Conservation (phyloP, 2,329 filamentous ascomycete species). For the Alternaria triticimaculans region DNA sequence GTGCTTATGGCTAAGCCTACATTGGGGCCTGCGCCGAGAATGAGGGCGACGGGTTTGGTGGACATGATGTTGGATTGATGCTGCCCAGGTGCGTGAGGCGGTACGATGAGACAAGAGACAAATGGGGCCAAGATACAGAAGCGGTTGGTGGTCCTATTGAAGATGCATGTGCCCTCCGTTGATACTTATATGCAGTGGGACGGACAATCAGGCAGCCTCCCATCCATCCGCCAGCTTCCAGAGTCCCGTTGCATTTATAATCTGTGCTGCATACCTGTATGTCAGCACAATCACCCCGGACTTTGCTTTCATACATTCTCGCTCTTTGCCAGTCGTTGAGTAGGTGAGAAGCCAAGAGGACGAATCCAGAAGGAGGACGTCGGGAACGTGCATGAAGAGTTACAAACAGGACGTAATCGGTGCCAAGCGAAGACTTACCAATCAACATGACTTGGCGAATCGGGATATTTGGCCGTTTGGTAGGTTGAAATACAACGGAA, state of each 20-base stretch:
- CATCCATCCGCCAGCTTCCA: neutral
- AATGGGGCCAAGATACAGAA: neutral
- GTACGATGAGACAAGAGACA: neutral
- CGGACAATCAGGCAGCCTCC: neutral
- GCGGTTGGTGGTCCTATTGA: neutral
- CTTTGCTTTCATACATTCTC: neutral
- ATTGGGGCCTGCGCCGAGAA: conserved; percentile 35
- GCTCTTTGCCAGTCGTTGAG: neutral
- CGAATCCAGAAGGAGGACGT: neutral
- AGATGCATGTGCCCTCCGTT: neutral
- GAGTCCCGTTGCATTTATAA: neutral
- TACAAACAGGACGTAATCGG: neutral
- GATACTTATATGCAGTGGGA: neutral
- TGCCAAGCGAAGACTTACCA: neutral
- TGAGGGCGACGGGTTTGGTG: conserved; percentile 26
- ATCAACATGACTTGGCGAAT: neutral
- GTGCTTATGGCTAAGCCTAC: conserved; percentile 28
- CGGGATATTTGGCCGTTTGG: neutral
- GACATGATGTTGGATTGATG: conserved; percentile 15
- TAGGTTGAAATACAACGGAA: neutral
- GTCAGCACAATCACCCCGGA: neutral
- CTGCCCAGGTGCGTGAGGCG: neutral
- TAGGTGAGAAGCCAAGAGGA: neutral
- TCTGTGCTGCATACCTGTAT: neutral
- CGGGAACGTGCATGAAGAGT: neutral